These are phyloP conservation scores for Staphylotrichum tortipilum DNA, from an alignment of 495 filamentous ascomycete genomes.

Conservation along the genomic window DNA sequence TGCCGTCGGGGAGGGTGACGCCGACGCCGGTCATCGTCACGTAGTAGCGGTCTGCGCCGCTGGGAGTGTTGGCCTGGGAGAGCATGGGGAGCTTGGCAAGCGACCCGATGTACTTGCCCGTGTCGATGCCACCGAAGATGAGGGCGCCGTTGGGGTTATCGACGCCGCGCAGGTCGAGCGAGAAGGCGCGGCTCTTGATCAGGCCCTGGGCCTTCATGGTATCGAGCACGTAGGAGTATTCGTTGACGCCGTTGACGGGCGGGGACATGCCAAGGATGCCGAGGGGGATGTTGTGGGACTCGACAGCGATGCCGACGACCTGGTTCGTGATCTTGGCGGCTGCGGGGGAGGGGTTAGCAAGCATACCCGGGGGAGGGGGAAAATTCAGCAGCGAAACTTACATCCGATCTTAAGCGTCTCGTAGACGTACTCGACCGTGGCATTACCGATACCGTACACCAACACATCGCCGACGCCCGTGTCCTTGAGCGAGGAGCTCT, in stretches of 20 bases:
- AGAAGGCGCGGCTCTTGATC: slow-evolving; percentile 66
- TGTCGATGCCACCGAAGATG: slow-evolving; percentile 71
- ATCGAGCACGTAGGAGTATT: slow-evolving; percentile 62
- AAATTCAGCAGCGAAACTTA: slow-evolving; percentile 7
- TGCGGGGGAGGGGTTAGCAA: neutral
- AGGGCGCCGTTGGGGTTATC: slow-evolving; percentile 50
- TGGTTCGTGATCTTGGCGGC: slow-evolving; percentile 29
- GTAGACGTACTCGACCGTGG: slow-evolving; percentile 31
- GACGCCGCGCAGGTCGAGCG: slow-evolving; percentile 51
- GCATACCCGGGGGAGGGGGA: neutral
- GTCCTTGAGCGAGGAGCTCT: slow-evolving; percentile 25
- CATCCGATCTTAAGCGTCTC: slow-evolving; percentile 34
- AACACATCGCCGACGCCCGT: slow-evolving; percentile 18
- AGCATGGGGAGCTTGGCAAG: slow-evolving; percentile 45
- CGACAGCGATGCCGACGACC: slow-evolving; percentile 34
- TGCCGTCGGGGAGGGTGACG: slow-evolving; percentile 20
- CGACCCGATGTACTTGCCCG: slow-evolving; percentile 55
- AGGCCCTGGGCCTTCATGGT: slow-evolving; percentile 50
- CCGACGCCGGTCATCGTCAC: slow-evolving; percentile 18
- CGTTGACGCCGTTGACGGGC: slow-evolving; percentile 36
- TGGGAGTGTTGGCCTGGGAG: slow-evolving; percentile 19
- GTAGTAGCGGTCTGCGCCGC: slow-evolving; percentile 24
- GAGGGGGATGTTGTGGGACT: slow-evolving; percentile 37
- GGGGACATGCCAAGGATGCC: slow-evolving; percentile 67
- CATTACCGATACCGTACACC: slow-evolving; percentile 34